These are phyloP conservation scores for Falciphora oryzae DNA, from an alignment of 2,329 filamentous ascomycete species.

Conservation along the genomic window DNA sequence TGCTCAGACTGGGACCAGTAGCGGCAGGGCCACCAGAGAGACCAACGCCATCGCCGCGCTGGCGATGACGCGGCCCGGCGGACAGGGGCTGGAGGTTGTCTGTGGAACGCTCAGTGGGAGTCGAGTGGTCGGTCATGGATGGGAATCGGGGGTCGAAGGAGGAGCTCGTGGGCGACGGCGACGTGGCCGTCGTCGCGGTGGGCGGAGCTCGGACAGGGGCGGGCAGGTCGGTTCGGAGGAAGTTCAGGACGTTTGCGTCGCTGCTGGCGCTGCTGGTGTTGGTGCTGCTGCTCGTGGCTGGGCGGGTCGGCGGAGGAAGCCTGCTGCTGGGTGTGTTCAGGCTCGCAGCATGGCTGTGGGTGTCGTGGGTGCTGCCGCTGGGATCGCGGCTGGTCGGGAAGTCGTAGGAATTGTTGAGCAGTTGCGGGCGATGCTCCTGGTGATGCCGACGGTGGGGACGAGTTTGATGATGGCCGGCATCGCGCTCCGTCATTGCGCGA, in stretches of 20 bases:
- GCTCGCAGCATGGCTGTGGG: neutral
- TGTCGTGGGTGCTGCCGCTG: neutral
- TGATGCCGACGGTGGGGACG: constrained; percentile 3
- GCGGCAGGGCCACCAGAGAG: neutral
- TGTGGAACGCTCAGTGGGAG: constrained; percentile 15
- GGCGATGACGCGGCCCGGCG: neutral
- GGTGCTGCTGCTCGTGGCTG: constrained; percentile 23
- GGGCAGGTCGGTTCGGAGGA: neutral
- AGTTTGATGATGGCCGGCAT: constrained; percentile 18
- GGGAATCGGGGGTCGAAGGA: neutral
- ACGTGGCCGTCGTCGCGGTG: neutral
- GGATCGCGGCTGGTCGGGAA: neutral
- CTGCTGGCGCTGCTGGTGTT: constrained; percentile 40
- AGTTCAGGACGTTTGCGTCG: neutral
- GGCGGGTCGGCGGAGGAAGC: neutral
- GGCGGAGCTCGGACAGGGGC: no score
- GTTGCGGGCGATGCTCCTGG: constrained; percentile 3
- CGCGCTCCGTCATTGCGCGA: constrained; percentile 27
- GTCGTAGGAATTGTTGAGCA: neutral
- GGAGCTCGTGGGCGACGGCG: neutral
- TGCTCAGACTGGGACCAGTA: neutral
- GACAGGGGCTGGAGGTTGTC: constrained; percentile 9
- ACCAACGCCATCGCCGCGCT: neutral
- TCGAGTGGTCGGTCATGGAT: constrained; percentile 13
- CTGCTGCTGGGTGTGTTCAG: neutral